Percentiles rank a stretch among this genome's conserved stretches.
Conservation (phyloP, 306 rosid species). For the Comarum palustre region DNA sequence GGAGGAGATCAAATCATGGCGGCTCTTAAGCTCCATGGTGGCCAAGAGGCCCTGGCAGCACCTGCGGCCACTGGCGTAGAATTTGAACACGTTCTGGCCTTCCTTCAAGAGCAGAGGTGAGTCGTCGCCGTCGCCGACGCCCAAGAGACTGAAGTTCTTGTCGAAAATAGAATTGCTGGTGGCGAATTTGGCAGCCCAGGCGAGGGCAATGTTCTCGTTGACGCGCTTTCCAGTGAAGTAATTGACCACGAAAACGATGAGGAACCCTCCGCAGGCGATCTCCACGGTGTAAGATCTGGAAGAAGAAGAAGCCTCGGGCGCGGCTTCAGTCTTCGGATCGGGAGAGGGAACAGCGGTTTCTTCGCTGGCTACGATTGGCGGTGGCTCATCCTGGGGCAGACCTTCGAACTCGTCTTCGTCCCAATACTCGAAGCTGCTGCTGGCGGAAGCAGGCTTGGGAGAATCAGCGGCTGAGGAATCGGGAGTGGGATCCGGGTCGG, state of each 20-base stretch:
- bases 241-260: conserved; percentile 58
- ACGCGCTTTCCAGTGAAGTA: conserved; percentile 86
- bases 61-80: conserved; percentile 92
- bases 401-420: conserved; percentile 98
- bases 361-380: background rate
- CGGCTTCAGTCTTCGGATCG: conserved; percentile 2
- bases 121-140: conserved; percentile 84
- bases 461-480: conserved; percentile 7
- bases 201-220: conserved; percentile 79
- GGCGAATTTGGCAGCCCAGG: conserved; percentile 83
- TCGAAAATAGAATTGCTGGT: conserved; percentile 68
- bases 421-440: conserved; percentile 67
- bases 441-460: conserved; percentile 36
- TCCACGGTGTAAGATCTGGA: conserved; percentile 51
- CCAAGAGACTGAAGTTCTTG: conserved; percentile 74
- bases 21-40: conserved; percentile 78
- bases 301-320: background rate
- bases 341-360: conserved; percentile 30
- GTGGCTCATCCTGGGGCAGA: conserved; percentile 40
- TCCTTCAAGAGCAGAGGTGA: conserved; percentile 78
- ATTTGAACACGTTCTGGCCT: conserved; percentile 81
- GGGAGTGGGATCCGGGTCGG: conserved; percentile 26
- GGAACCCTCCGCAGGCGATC: conserved; percentile 60
- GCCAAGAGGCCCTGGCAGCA: conserved; percentile 88
- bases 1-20: conserved; percentile 85